Evolutionary conservation across 176 grass and related monocot genomes (phyloP).

Genomic region (Juncus inflexus): DNA sequence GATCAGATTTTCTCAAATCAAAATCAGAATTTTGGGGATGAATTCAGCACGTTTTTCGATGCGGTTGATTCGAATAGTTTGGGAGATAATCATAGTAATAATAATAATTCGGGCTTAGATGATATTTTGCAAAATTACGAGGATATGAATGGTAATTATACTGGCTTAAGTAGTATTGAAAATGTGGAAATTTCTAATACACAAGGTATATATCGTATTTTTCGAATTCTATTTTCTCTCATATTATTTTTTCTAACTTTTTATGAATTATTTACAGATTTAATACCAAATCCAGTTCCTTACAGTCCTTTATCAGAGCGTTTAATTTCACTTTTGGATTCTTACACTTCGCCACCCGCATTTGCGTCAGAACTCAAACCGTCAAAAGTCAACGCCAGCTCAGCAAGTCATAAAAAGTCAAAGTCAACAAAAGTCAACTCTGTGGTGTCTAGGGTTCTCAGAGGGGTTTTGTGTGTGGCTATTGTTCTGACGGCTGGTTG

Average conservation of each 20-base stretch:
- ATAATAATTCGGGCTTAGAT: neutral
- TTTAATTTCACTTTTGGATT: slow-evolving; percentile 14
- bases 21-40: neutral
- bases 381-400: slow-evolving; percentile 12
- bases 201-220: slow-evolving; percentile 11
- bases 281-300: slow-evolving; percentile 12
- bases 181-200: slow-evolving; percentile 14
- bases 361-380: slow-evolving; percentile 17
- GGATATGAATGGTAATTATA: neutral
- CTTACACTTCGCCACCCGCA: slow-evolving; percentile 14
- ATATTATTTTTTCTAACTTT: neutral
- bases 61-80: neutral
- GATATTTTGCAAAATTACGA: slow-evolving; percentile 10
- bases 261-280: slow-evolving; percentile 1
- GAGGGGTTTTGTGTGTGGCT: slow-evolving; percentile 1
- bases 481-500: slow-evolving; percentile 21
- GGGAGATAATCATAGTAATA: neutral
- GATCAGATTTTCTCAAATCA: neutral
- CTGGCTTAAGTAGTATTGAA: neutral
- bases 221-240: neutral
- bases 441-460: slow-evolving; percentile 2
- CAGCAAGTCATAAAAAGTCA: neutral
- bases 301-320: slow-evolving; percentile 22
- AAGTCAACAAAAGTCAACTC: slow-evolving; percentile 5
- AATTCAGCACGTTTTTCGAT: slow-evolving; percentile 2